Percentiles rank a stretch among this genome's conserved stretches.
phyloP scores from a whole-genome alignment of 495 filamentous ascomycete genomes.

The Thermothielavioides terrestris region DNA sequence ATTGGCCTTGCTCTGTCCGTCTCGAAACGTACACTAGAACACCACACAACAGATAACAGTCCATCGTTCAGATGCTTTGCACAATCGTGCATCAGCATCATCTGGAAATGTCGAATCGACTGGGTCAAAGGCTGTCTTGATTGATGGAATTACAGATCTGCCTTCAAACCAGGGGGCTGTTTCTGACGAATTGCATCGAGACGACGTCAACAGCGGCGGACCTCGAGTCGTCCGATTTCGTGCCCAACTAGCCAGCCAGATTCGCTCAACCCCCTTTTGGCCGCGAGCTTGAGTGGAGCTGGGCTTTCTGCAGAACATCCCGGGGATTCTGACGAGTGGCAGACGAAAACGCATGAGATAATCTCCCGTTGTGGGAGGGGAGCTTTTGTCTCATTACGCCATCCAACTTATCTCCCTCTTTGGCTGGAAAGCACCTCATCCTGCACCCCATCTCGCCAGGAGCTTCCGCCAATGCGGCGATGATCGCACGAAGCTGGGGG shows the following conservation, averaged over 20 bases:
- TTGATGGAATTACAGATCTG: too few relatives aligned
- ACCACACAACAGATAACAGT: too few relatives aligned
- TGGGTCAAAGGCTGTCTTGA: too few relatives aligned
- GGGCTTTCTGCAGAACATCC: conserved; percentile 10
- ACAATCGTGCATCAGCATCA: too few relatives aligned
- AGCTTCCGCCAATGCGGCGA: conserved; percentile 8
- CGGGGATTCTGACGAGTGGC: conserved; percentile 16
- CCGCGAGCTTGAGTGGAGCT: conserved; percentile 4
- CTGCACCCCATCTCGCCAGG: conserved; percentile 10
- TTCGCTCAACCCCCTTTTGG: not conserved
- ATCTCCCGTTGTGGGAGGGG: too few relatives aligned
- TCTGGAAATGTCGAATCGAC: not conserved
- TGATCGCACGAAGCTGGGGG: not conserved
- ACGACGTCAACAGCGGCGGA: conserved; percentile 14
- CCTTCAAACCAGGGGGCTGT: too few relatives aligned
- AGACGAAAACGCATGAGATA: conserved; percentile 25
- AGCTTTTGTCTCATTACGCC: conserved; percentile 9
- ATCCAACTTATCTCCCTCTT: not conserved
- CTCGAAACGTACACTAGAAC: too few relatives aligned
- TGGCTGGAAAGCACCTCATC: not conserved
- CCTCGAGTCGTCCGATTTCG: conserved; percentile 4
- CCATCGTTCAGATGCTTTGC: too few relatives aligned
- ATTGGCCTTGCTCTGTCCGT: too few relatives aligned
- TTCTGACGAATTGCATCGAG: conserved; percentile 22
- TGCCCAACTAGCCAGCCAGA: conserved; percentile 22